Conservation (phyloP, 805 yeast genomes). For the Nakazawaea molendinolei region DNA sequence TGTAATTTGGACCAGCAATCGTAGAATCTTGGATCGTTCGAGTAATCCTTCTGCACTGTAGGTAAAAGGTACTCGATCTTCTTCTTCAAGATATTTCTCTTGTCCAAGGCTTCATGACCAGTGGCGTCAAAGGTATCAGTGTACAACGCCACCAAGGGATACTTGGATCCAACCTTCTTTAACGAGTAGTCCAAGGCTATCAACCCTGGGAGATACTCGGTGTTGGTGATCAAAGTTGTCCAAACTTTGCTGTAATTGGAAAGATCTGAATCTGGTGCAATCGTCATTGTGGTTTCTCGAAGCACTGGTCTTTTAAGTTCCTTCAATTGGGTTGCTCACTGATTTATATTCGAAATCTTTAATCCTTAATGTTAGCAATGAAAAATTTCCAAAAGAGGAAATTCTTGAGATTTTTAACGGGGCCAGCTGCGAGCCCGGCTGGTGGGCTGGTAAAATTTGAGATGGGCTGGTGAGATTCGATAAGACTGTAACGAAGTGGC, state of each 20-base stretch:
- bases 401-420: too few species aligned
- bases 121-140: slow-evolving; percentile 38
- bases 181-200: slow-evolving; percentile 44
- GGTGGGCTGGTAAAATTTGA: too few species aligned
- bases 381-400: too few species aligned
- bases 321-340: too few species aligned
- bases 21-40: slow-evolving; percentile 45
- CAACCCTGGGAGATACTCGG: slow-evolving; percentile 44
- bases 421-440: too few species aligned
- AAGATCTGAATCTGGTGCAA: slow-evolving; percentile 15
- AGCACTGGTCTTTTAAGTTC: too few species aligned
- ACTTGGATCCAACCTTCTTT: slow-evolving; percentile 34
- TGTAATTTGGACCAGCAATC: slow-evolving; percentile 60
- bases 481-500: too few species aligned
- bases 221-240: slow-evolving; percentile 51
- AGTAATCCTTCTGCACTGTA: slow-evolving; percentile 33
- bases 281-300: slow-evolving; percentile 7
- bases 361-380: too few species aligned
- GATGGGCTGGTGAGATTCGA: too few species aligned
- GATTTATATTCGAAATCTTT: too few species aligned
- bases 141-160: slow-evolving; percentile 46
- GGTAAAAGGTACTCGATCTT: slow-evolving; percentile 39
- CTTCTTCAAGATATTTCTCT: slow-evolving; percentile 33
- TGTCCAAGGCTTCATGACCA: slow-evolving; percentile 33
- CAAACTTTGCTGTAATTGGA: slow-evolving; percentile 29